These are phyloP conservation scores for Ephemerocybe angulata DNA, from an alignment of 768 basidiomycete species.

Conservation along the genomic window DNA sequence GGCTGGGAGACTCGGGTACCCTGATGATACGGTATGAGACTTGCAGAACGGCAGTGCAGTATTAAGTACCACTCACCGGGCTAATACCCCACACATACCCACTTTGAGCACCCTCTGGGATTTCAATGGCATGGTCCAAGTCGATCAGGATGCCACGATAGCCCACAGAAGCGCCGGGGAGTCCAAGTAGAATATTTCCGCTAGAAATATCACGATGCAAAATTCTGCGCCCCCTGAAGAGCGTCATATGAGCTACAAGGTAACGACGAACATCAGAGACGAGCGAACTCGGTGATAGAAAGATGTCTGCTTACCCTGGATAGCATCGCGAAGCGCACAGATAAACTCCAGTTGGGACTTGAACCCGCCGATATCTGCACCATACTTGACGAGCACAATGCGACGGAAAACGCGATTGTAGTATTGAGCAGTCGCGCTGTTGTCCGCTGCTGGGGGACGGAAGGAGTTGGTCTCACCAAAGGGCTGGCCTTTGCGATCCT, in stretches of 20 bases:
- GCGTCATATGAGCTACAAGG: neutral
- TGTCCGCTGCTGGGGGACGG: neutral
- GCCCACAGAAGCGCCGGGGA: neutral
- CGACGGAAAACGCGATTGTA: neutral
- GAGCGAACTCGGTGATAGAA: no score
- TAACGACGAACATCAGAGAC: neutral
- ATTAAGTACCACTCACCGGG: no score
- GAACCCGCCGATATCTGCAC: conserved; percentile 4
- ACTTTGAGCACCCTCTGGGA: neutral
- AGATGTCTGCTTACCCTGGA: conserved; percentile 7
- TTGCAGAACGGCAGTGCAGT: no score
- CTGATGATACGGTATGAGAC: neutral
- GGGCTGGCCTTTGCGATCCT: neutral
- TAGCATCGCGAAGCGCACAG: conserved; percentile 11
- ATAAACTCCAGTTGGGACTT: neutral
- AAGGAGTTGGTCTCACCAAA: neutral
- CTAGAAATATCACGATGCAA: conserved; percentile 3
- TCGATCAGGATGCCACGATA: neutral
- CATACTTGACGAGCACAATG: conserved; percentile 7
- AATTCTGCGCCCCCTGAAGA: neutral
- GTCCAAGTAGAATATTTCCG: neutral
- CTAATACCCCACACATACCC: no score
- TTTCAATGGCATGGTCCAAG: neutral
- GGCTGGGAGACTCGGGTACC: neutral
- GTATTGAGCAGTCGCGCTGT: neutral